Percentiles rank a stretch among this genome's conserved stretches.
phyloP scores from a whole-genome alignment of 805 yeast genomes.

The Candida ovalis region DNA sequence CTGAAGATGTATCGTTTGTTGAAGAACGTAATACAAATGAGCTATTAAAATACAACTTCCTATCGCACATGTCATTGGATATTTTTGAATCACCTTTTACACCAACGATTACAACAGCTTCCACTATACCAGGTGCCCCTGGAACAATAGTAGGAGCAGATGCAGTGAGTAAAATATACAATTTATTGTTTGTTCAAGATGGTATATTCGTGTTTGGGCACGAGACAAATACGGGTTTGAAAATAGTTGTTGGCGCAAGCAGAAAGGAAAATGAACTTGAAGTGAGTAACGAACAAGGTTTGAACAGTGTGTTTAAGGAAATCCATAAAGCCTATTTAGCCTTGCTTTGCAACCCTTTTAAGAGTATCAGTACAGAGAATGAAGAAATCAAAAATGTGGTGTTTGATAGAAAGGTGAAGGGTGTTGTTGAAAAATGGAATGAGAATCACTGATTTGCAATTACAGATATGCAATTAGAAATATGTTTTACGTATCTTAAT shows the following conservation, averaged over 20 bases:
- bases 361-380: conserved; percentile 29
- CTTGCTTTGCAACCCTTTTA: conserved; percentile 62
- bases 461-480: too few relatives aligned
- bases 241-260: conserved; percentile 55
- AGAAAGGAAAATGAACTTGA: conserved; percentile 29
- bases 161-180: conserved; percentile 32
- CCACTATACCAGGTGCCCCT: conserved; percentile 2
- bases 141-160: conserved; percentile 6
- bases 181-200: conserved; percentile 61
- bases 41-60: conserved; percentile 58
- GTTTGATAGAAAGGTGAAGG: conserved; percentile 28
- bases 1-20: conserved; percentile 18
- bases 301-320: conserved; percentile 32
- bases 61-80: conserved; percentile 75
- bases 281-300: conserved; percentile 11
- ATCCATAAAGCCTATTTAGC: conserved; percentile 54
- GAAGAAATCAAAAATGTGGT: conserved; percentile 28
- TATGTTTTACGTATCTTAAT: too few relatives aligned
- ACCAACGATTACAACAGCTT: conserved; percentile 29
- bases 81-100: conserved; percentile 52
- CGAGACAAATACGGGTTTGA: conserved; percentile 65
- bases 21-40: conserved; percentile 37
- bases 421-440: conserved; percentile 25
- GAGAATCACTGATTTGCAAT: conserved; percentile 6
- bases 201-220: conserved; percentile 64